Evolutionary conservation across 2,329 filamentous ascomycete genomes (phyloP), one percentile per base, ranked within the genome.

Genomic region (Cladosporium oxysporum): DNA sequence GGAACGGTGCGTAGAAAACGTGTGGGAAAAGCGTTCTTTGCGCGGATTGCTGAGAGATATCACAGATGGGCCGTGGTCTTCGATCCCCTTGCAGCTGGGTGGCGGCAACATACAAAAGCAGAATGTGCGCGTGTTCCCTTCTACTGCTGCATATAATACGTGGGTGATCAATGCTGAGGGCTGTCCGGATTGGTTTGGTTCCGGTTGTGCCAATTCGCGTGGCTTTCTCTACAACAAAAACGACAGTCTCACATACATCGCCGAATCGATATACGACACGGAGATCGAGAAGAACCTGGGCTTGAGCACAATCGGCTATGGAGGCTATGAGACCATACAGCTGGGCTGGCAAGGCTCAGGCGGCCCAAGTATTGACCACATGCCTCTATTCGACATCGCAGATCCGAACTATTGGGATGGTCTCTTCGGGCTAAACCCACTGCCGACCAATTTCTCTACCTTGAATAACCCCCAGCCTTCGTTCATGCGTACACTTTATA

Each of bases 211-310:
- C 23, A 68, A 73, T 47, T 65, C 68, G 53, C 72, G 77, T 5
- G 77, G 77, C 4, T 65, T 60, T 49, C 58, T 75, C 10, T 91
- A 87, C 74, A 80, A 85, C 65, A 77, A 80, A 8, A 79, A 77
- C 16, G 73, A 80, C 50, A 91, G 89, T 2, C 79, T 79, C 14
- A 84, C 84, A 47, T 92, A 88, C 88, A 78, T 80, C 21, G 70
- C 84, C 1, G 81, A 90, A 59, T 89, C 88, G 49, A 82, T 82
- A 47, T 91, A 84, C 81, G 79, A 86, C 68, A 80, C 90, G 44
- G 87, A 86, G 57, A 79, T 89, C 31, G 81, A 84, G 69, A 72
- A 76, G 26, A 84, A 87, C 67, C 78, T 90, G 11, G 85, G 84
- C 4, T 78, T 74, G 60, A 73, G 75, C 53, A 72, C 71, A 16